Percentiles rank a stretch among this genome's conserved stretches.
Conservation (phyloP, 2,329 filamentous ascomycete genomes). For the Pseudogymnoascus sp. region DNA sequence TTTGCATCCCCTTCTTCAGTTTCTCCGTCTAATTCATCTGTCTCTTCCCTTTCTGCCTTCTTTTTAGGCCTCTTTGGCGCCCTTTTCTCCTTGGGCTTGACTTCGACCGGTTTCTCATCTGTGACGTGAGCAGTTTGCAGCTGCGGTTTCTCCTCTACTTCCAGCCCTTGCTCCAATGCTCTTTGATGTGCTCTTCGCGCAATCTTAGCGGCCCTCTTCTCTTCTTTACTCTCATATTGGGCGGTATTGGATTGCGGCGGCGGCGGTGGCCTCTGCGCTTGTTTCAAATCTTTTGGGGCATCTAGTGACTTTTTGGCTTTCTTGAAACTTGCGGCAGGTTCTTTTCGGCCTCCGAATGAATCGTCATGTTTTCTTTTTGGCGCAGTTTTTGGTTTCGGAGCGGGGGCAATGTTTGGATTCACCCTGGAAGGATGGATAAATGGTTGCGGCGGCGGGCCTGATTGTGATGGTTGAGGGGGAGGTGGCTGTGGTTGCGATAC, state of each 20-base stretch:
- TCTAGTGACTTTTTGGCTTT: neutral
- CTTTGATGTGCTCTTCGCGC: constrained; percentile 12
- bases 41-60: constrained; percentile 16
- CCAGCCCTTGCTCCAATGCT: constrained; percentile 9
- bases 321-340: neutral
- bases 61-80: constrained; percentile 15
- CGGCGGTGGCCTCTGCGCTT: constrained; percentile 10
- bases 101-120: constrained; percentile 16
- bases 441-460: neutral
- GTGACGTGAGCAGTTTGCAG: neutral
- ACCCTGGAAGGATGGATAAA: neutral
- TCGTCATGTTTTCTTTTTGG: constrained; percentile 15
- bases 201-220: constrained; percentile 12
- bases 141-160: neutral
- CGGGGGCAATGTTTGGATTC: neutral
- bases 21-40: constrained; percentile 10
- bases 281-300: neutral
- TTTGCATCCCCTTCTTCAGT: constrained; percentile 10
- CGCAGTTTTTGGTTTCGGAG: neutral
- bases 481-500: constrained; percentile 2
- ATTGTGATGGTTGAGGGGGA: constrained; percentile 12
- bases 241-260: neutral
- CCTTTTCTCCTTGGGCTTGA: constrained; percentile 12
- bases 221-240: constrained; percentile 11
- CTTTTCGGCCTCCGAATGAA: neutral